Evolutionary conservation across 2,329 filamentous ascomycete genomes (phyloP), one percentile per base, ranked within the genome.

Genomic region (Orbilia quercus): DNA sequence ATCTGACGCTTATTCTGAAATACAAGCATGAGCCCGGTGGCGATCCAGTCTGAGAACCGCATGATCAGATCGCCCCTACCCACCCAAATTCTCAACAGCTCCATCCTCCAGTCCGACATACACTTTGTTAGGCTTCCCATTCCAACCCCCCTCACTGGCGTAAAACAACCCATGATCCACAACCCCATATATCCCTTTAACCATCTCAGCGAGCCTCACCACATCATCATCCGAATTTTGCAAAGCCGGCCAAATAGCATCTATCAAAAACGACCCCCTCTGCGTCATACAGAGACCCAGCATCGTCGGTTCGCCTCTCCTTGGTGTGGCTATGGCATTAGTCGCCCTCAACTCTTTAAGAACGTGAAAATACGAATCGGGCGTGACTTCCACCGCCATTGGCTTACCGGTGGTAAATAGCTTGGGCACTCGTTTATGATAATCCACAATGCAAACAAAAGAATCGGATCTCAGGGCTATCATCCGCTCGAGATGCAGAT

Each of bases 31-130:
- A n/a, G n/a, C n/a, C n/a, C n/a, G n/a, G n/a, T n/a, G 28, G 28
- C 31, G 42, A 50, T 25, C 22, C 1, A 42, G 53, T 38, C 34
- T 9, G 9, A 31, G 28, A 9, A 31, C 28, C 9, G 5, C 9
- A 9, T 31, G 9, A 31, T 31, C 28, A 5, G 9, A 36, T 28
- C 7, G 36, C 20, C 2, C 20, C 34, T 20, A 14, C 22, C 23
- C 40, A 2, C 53, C 60, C n/a, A 73, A 22, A 23, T 2, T 57
- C 28, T 60, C 60, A 18, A 91, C 89, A 11, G 83, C 84, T 2
- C 91, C 91, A 79, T 91, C 90, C 45, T 90, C 86, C 87, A 95
- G 90, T 40, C 95, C 95, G 82, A 98, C 98, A 83, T 98, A 99
- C 23, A 92, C 92, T 28, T 92, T 92, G 14, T 97, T 86, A 0